Percentiles rank a stretch among this genome's conserved stretches.
phyloP scores from a whole-genome alignment of 768 basidiomycete genomes.

The Phanerochaete carnosa region DNA sequence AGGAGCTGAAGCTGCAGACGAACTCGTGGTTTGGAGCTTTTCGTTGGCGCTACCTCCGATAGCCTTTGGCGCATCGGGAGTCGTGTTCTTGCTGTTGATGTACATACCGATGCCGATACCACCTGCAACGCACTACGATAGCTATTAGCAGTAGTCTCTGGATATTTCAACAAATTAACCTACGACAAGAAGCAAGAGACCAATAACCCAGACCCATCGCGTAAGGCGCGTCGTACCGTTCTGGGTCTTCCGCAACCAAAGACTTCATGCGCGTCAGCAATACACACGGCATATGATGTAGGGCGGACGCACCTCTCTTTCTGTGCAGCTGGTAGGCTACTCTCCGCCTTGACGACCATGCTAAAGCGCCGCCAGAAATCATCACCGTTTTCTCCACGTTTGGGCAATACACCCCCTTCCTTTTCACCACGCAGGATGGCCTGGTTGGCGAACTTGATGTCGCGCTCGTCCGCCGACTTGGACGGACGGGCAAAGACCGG shows the following conservation, averaged over 20 bases:
- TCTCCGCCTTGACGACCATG: constrained; percentile 73
- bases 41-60: constrained; percentile 63
- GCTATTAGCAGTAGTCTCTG: background rate
- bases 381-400: constrained; percentile 70
- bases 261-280: constrained; percentile 30
- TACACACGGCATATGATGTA: background rate
- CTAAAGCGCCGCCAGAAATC: constrained; percentile 88
- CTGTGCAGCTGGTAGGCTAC: constrained; percentile 32
- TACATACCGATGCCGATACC: constrained; percentile 62
- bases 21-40: constrained; percentile 12
- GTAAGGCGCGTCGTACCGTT: constrained; percentile 48
- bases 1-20: constrained; percentile 17
- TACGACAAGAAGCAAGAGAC: constrained; percentile 55
- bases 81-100: constrained; percentile 46
- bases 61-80: constrained; percentile 52
- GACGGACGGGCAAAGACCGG: constrained; percentile 72
- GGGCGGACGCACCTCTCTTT: constrained; percentile 40
- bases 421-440: constrained; percentile 65
- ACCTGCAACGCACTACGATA: constrained; percentile 42
- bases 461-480: constrained; percentile 31
- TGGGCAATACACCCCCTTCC: constrained; percentile 66
- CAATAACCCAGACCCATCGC: constrained; percentile 69
- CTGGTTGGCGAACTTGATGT: constrained; percentile 46
- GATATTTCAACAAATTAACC: constrained; percentile 18
- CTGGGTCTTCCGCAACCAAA: constrained; percentile 69